Base-by-base conservation (phyloP, 768 basidiomycete genomes). In the Boletus rubescentipes region DNA sequence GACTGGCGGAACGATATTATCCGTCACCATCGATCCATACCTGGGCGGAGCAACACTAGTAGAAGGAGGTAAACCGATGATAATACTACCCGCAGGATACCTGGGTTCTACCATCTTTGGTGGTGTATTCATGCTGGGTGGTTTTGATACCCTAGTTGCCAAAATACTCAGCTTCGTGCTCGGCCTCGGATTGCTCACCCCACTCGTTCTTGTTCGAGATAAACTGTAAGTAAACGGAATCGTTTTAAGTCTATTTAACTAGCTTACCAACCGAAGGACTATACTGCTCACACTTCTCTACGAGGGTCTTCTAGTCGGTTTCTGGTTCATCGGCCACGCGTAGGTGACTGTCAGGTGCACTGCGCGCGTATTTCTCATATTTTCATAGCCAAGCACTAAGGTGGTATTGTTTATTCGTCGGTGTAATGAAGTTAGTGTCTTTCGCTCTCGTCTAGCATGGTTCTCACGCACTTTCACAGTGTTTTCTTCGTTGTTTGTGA, bases 301-400 rank as follows among this genome's bases (percentile, higher is more conserved):
- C 61, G 93, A 97, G 70, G 93, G 82, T 9, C 73, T 97, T 21
- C 76, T 98, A 43, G 81, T 98, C 52, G 94, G 91, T 0, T 91
- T 98, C 60, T 97, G 95, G 94, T 97, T 96, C 68, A 84, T 94
- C 40, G 92, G 87, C 65, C 95, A 98, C 69, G 93, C 79, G 92
- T 88, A 69, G 60, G 86, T 78, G 48, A 57, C 51, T 18, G 20
- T 43, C 26, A 16, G 38, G 35, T 37, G 29, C 18, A 23, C 44
- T 59, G 1, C 46, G 51, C 55, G 21, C 34, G 31, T 44, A 45
- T 56, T 34, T 58, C 44, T 45, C 35, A 65, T 46, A 18, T 46
- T 26, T 46, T 9, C 56, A 51, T 60, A 94, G 86, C 39, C 85
- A 85, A 72, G 87, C 89, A 40, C 72, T 96, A 50, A 78, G 94